These are phyloP conservation scores for Pseudogymnoascus sp. DNA, from an alignment of 2,329 filamentous ascomycete genomes.

Conservation along the genomic window DNA sequence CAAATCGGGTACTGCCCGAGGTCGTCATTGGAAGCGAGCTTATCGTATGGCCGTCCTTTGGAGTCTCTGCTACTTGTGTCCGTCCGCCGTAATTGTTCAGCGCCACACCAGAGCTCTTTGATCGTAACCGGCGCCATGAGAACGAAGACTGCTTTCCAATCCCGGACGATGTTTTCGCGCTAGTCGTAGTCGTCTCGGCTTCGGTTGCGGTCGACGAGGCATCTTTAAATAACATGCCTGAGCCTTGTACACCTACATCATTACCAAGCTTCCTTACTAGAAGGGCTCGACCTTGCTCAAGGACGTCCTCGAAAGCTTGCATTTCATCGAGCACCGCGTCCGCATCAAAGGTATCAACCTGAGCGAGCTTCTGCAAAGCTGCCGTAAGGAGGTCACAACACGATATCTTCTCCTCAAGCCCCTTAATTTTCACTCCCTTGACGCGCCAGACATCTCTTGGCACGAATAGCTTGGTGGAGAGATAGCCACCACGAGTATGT, in stretches of 20 bases:
- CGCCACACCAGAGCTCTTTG: slow-evolving; percentile 73
- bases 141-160: slow-evolving; percentile 72
- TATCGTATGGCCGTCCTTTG: slow-evolving; percentile 55
- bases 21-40: slow-evolving; percentile 71
- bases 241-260: slow-evolving; percentile 79
- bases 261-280: slow-evolving; percentile 81
- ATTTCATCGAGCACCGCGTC: slow-evolving; percentile 92
- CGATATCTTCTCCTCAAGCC: slow-evolving; percentile 85
- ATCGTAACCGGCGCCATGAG: slow-evolving; percentile 83
- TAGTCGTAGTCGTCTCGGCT: slow-evolving; percentile 38
- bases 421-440: slow-evolving; percentile 86
- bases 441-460: slow-evolving; percentile 91
- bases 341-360: slow-evolving; percentile 82
- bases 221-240: slow-evolving; percentile 68
- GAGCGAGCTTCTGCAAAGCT: slow-evolving; percentile 72
- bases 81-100: slow-evolving; percentile 47
- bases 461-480: slow-evolving; percentile 87
- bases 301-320: slow-evolving; percentile 74
- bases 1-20: slow-evolving; percentile 53
- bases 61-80: slow-evolving; percentile 35
- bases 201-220: slow-evolving; percentile 40
- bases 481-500: slow-evolving; percentile 83
- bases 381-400: slow-evolving; percentile 88
- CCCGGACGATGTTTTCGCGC: slow-evolving; percentile 48
- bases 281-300: slow-evolving; percentile 75